phyloP scores from a whole-genome alignment of 352 stramenopile species.

The Phytophthora pini region DNA sequence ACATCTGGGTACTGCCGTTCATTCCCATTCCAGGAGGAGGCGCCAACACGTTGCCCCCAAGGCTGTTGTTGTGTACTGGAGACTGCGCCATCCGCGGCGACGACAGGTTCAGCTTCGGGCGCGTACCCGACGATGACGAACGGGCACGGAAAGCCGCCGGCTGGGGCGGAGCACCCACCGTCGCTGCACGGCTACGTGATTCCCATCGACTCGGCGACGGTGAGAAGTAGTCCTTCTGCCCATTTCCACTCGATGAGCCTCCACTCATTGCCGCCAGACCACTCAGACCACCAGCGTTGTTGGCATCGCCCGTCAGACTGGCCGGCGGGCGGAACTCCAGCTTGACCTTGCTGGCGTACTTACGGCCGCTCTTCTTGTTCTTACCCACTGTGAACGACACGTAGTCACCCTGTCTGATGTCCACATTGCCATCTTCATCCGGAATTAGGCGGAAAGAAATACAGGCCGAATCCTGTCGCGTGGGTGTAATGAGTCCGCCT shows the following conservation, averaged over 20 bases:
- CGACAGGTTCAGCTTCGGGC: constrained; percentile 65
- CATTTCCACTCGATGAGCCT: constrained; percentile 44
- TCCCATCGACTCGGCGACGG: constrained; percentile 61
- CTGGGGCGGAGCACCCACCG: constrained; percentile 46
- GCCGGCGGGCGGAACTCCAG: constrained; percentile 84
- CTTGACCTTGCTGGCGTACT: constrained; percentile 90
- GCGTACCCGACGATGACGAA: constrained; percentile 66
- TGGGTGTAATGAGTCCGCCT: constrained; percentile 84
- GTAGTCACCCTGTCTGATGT: constrained; percentile 87
- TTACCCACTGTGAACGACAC: constrained; percentile 90
- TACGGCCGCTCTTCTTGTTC: constrained; percentile 91
- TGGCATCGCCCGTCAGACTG: constrained; percentile 52
- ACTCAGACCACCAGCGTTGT: constrained; percentile 21
- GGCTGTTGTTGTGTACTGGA: constrained; percentile 42
- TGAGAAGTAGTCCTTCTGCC: constrained; percentile 67
- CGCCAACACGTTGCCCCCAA: constrained; percentile 30
- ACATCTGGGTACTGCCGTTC: constrained; percentile 64
- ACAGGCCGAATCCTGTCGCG: constrained; percentile 82
- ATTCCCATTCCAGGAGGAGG: constrained; percentile 51
- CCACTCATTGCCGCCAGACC: constrained; percentile 25
- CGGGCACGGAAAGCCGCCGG: constrained; percentile 56
- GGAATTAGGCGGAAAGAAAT: constrained; percentile 91
- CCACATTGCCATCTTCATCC: constrained; percentile 86
- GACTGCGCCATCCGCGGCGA: constrained; percentile 67
- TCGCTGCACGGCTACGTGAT: constrained; percentile 65